Evolutionary conservation across 1,139 yeast species (phyloP).

Genomic region (Lodderomyces oxycetoniae): DNA sequence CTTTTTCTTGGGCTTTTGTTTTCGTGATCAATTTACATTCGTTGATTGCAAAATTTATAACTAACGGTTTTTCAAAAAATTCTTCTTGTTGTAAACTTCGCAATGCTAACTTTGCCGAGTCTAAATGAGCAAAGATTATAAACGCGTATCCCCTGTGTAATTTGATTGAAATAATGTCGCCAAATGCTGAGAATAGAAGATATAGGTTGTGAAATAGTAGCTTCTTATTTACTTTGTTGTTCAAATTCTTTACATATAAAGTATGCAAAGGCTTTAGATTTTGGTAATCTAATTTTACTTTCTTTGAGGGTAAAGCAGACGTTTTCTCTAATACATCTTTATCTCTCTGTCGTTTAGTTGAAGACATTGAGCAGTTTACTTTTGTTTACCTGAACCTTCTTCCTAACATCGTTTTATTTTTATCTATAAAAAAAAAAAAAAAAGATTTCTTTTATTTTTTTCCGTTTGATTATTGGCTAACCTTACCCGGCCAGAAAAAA

Average conservation of each 20-base stretch:
- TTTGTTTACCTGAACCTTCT: no score
- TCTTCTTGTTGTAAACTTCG: conserved; percentile 42
- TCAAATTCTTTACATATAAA: conserved; percentile 60
- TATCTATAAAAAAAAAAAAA: no score
- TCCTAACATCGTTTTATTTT: no score
- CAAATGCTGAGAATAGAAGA: conserved; percentile 60
- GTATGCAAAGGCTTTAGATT: conserved; percentile 35
- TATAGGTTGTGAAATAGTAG: conserved; percentile 53
- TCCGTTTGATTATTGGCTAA: no score
- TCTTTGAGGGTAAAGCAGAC: conserved; percentile 4
- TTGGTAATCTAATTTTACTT: conserved; percentile 10
- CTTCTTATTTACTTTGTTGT: conserved; percentile 51
- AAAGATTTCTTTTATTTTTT: no score
- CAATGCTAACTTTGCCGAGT: conserved; percentile 52
- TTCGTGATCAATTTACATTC: conserved; percentile 26
- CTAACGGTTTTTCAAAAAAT: conserved; percentile 56
- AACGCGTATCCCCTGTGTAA: conserved; percentile 74
- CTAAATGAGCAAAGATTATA: conserved; percentile 47
- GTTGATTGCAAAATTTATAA: conserved; percentile 42
- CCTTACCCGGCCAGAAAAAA: no score
- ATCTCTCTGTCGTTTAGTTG: no score
- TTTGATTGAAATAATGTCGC: conserved; percentile 59
- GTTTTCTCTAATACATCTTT: no score
- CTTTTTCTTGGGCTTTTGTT: conserved; percentile 7
- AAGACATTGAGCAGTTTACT: no score